Evolutionary conservation across 2,329 filamentous ascomycete genomes (phyloP).

Genomic region (Shiraia sp.): DNA sequence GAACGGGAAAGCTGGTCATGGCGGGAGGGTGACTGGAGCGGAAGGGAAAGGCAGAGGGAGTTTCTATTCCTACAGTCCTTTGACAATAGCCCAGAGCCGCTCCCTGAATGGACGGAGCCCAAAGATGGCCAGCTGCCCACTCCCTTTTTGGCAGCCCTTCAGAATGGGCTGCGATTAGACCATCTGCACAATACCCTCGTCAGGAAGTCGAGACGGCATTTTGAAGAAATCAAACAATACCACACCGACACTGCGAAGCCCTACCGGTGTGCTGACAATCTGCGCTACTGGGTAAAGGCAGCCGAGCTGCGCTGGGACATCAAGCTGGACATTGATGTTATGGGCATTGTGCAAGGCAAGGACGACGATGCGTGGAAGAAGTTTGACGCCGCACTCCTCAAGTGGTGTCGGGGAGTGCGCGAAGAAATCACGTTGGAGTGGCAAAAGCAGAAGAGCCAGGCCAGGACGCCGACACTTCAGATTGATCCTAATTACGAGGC

Average conservation of each 20-base stretch:
- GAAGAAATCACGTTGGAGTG: conserved; percentile 81
- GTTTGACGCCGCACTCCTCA: conserved; percentile 80
- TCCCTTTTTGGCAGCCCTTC: conserved; percentile 72
- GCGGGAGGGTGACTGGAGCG: conserved; percentile 73
- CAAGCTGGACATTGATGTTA: conserved; percentile 78
- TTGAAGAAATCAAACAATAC: conserved; percentile 85
- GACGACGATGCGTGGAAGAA: conserved; percentile 72
- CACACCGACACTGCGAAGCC: conserved; percentile 95
- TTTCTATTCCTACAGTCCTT: conserved; percentile 80
- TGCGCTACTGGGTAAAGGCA: conserved; percentile 95
- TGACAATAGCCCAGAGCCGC: conserved; percentile 58
- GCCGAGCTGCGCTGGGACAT: conserved; percentile 93
- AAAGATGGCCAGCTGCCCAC: conserved; percentile 65
- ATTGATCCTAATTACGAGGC: conserved; percentile 42
- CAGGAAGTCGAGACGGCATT: conserved; percentile 79
- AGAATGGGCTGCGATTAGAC: conserved; percentile 79
- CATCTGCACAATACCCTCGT: conserved; percentile 89
- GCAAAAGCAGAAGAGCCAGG: conserved; percentile 48
- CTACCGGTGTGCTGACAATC: conserved; percentile 89
- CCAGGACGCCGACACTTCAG: conserved; percentile 44
- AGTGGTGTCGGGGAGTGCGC: conserved; percentile 81
- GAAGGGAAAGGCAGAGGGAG: conserved; percentile 77
- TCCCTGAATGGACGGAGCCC: conserved; percentile 69
- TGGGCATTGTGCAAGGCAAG: conserved; percentile 80
- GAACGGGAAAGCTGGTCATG: conserved; percentile 79